Percentiles rank a stretch among this genome's conserved stretches.
phyloP scores from a whole-genome alignment of 129 eudicot species.

The Erigeron canadensis region DNA sequence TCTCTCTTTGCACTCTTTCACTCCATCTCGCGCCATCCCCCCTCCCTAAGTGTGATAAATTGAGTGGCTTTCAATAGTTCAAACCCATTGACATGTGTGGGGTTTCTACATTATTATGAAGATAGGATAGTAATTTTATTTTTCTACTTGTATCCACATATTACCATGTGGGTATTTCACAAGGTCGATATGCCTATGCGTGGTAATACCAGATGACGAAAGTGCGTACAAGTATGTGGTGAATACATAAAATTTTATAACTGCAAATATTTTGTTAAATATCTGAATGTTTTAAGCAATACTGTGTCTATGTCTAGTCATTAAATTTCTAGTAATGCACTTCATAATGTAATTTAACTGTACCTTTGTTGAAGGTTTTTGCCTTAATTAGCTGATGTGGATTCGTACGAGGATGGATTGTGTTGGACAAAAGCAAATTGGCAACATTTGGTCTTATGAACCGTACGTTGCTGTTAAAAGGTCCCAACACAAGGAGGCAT shows the following conservation, averaged over 20 bases:
- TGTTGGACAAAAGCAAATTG: neutral
- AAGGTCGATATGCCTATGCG: neutral
- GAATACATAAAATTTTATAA: too few relatives aligned
- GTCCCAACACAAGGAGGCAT: neutral
- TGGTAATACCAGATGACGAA: neutral
- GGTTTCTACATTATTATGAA: too few relatives aligned
- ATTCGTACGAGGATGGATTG: neutral
- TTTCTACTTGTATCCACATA: neutral
- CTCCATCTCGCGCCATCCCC: too few relatives aligned
- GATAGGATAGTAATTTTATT: too few relatives aligned
- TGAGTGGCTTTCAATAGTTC: too few relatives aligned
- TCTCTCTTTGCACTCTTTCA: too few relatives aligned
- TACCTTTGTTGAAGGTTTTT: neutral
- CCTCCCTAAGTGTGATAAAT: too few relatives aligned
- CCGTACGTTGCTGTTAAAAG: neutral
- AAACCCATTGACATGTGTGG: too few relatives aligned
- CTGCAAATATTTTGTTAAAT: neutral
- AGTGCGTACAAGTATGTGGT: neutral
- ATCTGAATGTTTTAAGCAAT: neutral
- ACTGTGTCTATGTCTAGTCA: too few relatives aligned
- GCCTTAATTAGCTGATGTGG: constrained; percentile 4
- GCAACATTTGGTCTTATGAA: neutral
- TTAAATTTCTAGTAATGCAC: too few relatives aligned
- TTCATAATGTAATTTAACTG: neutral
- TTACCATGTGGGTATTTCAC: neutral